These are phyloP conservation scores for Encephalitozoon hellem DNA, from an alignment of 371 early-diverging fungal species.

Conservation along the genomic window DNA sequence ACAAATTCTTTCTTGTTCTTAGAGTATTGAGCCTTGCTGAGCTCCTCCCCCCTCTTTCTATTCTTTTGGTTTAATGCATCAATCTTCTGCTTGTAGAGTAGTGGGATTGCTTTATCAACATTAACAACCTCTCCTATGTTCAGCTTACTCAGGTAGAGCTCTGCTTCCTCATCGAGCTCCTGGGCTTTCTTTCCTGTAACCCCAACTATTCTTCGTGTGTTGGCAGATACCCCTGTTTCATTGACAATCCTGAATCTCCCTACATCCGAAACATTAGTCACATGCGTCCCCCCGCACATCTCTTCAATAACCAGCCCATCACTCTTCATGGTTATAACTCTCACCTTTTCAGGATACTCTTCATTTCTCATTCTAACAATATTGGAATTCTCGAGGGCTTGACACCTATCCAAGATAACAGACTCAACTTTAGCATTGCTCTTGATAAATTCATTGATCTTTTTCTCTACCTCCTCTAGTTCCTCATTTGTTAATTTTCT, in stretches of 20 bases:
- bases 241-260: conserved; percentile 75
- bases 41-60: conserved; percentile 7
- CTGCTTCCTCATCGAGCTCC: conserved; percentile 42
- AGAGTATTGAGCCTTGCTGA: neutral
- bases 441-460: conserved; percentile 70
- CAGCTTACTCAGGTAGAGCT: conserved; percentile 12
- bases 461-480: conserved; percentile 70
- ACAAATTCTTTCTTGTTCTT: neutral
- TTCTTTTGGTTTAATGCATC: conserved; percentile 31
- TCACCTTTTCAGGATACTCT: conserved; percentile 66
- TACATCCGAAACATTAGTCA: conserved; percentile 78
- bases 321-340: conserved; percentile 67
- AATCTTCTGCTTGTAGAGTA: conserved; percentile 14
- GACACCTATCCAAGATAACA: conserved; percentile 75
- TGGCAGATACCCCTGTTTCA: conserved; percentile 86
- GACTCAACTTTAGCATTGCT: conserved; percentile 72
- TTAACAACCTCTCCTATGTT: conserved; percentile 16
- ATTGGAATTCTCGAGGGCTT: conserved; percentile 85
- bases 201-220: conserved; percentile 86
- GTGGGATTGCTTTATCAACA: conserved; percentile 29
- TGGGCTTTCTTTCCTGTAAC: conserved; percentile 69
- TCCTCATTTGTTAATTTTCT: conserved; percentile 70
- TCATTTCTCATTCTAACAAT: conserved; percentile 76
- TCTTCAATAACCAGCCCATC: conserved; percentile 77
- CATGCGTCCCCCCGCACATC: conserved; percentile 98